Base-by-base conservation (phyloP, 78 protist genomes). In the Chrysochromulina tobinii region DNA sequence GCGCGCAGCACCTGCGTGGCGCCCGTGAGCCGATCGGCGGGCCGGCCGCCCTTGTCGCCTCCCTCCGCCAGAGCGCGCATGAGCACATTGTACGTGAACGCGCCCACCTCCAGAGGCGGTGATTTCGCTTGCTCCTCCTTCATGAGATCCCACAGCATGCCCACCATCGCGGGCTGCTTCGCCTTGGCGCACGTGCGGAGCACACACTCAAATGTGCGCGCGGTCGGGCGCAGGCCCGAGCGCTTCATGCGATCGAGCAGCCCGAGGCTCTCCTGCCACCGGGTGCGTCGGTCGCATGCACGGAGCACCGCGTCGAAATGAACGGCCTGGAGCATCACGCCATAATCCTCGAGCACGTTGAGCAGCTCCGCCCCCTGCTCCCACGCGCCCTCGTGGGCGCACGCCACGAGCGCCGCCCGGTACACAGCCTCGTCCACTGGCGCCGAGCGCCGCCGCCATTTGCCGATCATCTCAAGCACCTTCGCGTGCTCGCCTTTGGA, bases 251-350 rank as follows among this genome's bases (percentile, higher is more conserved):
- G n/a, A 2, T 11, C 57, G 66, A 79, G 86, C 17, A 79, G 86
- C 20, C 23, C 86, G 61, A 79, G 86, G 61, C 61, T 14, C n/a
- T 79, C 66, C 86, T 79, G 66, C 86, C 86, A 79, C 86, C n/a
- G 18, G n/a, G 27, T 61, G n/a, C 14, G 14, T 3, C 61, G 21
- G 48, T 54, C 86, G 61, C 86, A 79, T 6, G 86, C 86, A n/a
- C 86, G 57, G 59, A 79, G 57, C 64, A 21, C 86, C 50, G 9
- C 7, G 50, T 54, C 66, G 61, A 54, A 53, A 3, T 50, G 61
- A n/a, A 8, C 8, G 77, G 57, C 18, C 48, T n/a, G 6, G 48
- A 21, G 86, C 57, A 14, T 3, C 86, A 79, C 64, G 15, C 61
- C 64, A 2, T 57, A 57, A 4, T 48, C 12, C 86, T 79, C 66